phyloP scores from a whole-genome alignment of 371 early-diverging fungal species.

The Apophysomyces variabilis region DNA sequence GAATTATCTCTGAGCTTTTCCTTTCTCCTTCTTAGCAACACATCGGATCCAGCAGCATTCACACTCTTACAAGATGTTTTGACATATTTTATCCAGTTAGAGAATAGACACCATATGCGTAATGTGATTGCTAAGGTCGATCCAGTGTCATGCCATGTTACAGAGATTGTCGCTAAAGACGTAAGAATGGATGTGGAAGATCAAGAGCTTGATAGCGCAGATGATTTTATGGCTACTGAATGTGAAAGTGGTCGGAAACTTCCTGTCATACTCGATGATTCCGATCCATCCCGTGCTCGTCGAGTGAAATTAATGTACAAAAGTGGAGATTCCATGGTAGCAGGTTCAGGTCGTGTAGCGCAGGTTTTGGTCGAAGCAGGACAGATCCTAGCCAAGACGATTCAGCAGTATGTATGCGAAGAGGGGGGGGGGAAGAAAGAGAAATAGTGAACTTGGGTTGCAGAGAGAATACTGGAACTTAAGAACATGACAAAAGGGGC shows the following conservation, averaged over 20 bases:
- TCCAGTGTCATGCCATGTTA: conserved; percentile 40
- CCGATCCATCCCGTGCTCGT: conserved; percentile 8
- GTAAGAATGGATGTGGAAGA: conserved; percentile 31
- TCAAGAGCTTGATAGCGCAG: conserved; percentile 15
- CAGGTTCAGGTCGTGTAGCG: conserved; percentile 46
- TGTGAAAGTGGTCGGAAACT: conserved; percentile 16
- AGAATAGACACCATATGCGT: conserved; percentile 43
- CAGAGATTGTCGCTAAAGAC: conserved; percentile 41
- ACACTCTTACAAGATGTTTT: conserved; percentile 34
- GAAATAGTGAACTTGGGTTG: not conserved
- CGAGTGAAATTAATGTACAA: conserved; percentile 35
- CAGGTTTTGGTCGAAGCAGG: conserved; percentile 37
- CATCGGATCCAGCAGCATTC: conserved; percentile 29
- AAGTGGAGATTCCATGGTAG: conserved; percentile 37
- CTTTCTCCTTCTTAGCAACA: not conserved
- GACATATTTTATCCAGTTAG: conserved; percentile 42
- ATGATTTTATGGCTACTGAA: conserved; percentile 25
- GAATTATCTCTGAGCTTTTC: not conserved
- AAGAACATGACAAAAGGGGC: conserved; percentile 15
- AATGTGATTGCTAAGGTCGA: conserved; percentile 43
- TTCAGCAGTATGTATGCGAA: conserved; percentile 18
- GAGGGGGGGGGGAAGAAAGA: not conserved
- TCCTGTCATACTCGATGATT: conserved; percentile 19
- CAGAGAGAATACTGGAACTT: not conserved
- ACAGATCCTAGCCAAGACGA: conserved; percentile 34